Evolutionary conservation across 192 early-diverging fungal genomes (phyloP).

Genomic region (Linnemannia schmuckeri): DNA sequence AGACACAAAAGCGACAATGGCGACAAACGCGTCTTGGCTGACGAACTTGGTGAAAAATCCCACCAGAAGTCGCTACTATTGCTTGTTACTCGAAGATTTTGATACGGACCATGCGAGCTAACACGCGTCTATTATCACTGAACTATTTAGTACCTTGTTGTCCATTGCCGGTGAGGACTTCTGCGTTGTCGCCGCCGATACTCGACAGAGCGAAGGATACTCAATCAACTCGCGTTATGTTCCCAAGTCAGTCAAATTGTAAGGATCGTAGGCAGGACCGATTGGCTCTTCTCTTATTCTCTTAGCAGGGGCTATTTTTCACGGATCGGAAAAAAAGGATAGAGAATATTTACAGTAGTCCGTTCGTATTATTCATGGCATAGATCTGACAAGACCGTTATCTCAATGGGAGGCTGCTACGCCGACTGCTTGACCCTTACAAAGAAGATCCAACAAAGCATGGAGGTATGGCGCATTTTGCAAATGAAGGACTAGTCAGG

Average conservation of each 20-base stretch:
- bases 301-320: too few species aligned
- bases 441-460: conserved; percentile 84
- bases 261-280: conserved; percentile 9
- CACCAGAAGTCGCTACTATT: too few species aligned
- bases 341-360: background rate
- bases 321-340: background rate
- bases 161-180: conserved; percentile 97
- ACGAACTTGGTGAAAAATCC: too few species aligned
- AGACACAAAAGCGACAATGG: background rate
- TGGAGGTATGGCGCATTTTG: conserved; percentile 74
- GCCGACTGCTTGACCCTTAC: conserved; percentile 90
- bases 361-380: background rate
- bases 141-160: conserved; percentile 62
- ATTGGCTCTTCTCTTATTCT: background rate
- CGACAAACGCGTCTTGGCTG: background rate
- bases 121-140: background rate
- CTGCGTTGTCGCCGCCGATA: conserved; percentile 94
- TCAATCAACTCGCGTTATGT: conserved; percentile 94
- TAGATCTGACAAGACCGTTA: conserved; percentile 84
- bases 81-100: background rate
- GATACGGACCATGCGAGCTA: background rate
- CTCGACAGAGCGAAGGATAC: conserved; percentile 95
- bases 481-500: background rate
- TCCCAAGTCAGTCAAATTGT: conserved; percentile 92
- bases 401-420: conserved; percentile 89